Evolutionary conservation across 1,139 yeast genomes (phyloP).

Genomic region (Arxiozyma slooffiae): DNA sequence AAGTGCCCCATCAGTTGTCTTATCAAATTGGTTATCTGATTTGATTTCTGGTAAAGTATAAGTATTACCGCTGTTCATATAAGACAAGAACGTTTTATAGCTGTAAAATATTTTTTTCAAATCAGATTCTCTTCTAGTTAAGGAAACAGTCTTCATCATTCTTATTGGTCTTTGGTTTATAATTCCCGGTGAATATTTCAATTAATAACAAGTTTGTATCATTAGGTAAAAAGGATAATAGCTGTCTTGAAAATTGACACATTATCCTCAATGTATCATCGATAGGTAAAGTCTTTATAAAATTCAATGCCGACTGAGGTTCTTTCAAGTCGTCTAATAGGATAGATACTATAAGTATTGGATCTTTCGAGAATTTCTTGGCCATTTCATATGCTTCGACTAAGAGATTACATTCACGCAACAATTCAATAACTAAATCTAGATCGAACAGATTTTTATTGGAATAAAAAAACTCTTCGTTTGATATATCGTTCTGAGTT

Average conservation of each 20-base stretch:
- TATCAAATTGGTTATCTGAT: background rate
- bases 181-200: conserved; percentile 81
- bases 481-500: conserved; percentile 25
- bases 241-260: conserved; percentile 51
- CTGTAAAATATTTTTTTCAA: conserved; percentile 47
- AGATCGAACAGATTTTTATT: conserved; percentile 44
- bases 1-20: background rate
- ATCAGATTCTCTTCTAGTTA: conserved; percentile 7
- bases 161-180: conserved; percentile 36
- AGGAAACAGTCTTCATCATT: conserved; percentile 2
- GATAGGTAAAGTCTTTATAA: conserved; percentile 58
- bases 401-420: conserved; percentile 68
- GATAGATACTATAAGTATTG: conserved; percentile 68
- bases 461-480: conserved; percentile 28
- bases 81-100: conserved; percentile 60
- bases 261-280: conserved; percentile 72
- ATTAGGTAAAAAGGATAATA: conserved; percentile 62
- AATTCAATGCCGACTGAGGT: conserved; percentile 53
- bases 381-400: conserved; percentile 65
- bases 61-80: conserved; percentile 39
- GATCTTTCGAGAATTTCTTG: conserved; percentile 54
- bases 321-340: conserved; percentile 58
- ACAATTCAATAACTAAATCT: conserved; percentile 58
- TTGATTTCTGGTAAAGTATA: background rate
- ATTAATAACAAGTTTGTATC: conserved; percentile 77